A percentile compares a stretch with the other conserved stretches of the same genome.
Evolutionary conservation across 768 basidiomycete species (phyloP).

Genomic region (Leccinellum albellum): DNA sequence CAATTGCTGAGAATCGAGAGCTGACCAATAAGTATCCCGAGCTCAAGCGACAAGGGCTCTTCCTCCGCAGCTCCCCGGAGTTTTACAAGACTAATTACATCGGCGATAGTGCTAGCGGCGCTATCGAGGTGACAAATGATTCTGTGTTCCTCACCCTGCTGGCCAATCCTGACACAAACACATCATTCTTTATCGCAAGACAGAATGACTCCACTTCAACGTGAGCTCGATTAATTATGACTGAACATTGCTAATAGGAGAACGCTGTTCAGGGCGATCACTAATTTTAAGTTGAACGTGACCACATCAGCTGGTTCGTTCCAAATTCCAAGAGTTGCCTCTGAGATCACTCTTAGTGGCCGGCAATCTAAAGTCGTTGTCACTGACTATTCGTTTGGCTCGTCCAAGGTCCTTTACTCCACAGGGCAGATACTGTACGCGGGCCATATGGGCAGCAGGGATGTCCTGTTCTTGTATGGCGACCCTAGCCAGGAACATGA

Average conservation of each 20-base stretch:
- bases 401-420: conserved; percentile 58
- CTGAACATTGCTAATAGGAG: background rate
- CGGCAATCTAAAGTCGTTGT: conserved; percentile 73
- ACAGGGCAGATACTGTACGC: conserved; percentile 74
- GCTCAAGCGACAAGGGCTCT: conserved; percentile 72
- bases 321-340: conserved; percentile 52
- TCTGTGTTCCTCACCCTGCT: conserved; percentile 59
- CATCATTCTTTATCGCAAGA: conserved; percentile 68
- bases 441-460: conserved; percentile 54
- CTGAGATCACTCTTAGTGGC: conserved; percentile 57
- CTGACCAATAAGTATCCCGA: conserved; percentile 70
- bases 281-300: conserved; percentile 58
- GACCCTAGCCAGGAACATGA: conserved; percentile 55
- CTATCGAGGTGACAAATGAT: conserved; percentile 39
- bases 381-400: conserved; percentile 71
- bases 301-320: conserved; percentile 49
- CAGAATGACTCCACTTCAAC: conserved; percentile 65
- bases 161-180: conserved; percentile 60
- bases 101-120: conserved; percentile 54
- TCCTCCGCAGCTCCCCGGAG: conserved; percentile 73
- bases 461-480: conserved; percentile 63
- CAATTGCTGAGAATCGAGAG: conserved; percentile 64
- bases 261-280: conserved; percentile 20
- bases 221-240: conserved; percentile 36
- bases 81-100: conserved; percentile 80